Evolutionary conservation across 169 alveolate genomes (phyloP).

Genomic region (Plasmodium inui): DNA sequence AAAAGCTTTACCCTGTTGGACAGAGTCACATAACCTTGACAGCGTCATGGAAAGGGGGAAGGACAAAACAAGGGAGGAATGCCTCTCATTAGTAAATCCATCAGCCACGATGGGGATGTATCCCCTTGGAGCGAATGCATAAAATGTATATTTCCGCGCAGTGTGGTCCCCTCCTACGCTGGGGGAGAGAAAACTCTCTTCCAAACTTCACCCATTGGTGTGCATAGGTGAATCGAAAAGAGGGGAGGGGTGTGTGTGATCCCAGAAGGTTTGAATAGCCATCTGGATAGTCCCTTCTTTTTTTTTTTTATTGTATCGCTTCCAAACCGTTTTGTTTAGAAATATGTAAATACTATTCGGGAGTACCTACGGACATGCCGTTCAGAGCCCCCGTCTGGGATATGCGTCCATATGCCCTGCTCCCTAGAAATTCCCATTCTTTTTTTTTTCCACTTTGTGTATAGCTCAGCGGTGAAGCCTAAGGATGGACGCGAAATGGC

Average conservation of each 20-base stretch:
- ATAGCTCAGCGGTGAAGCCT: not conserved
- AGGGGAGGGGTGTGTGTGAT: not conserved
- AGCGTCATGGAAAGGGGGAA: not conserved
- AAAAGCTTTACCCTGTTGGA: not conserved
- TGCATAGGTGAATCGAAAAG: not conserved
- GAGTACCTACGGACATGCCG: not conserved
- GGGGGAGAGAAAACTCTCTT: not conserved
- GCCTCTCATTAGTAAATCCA: not conserved
- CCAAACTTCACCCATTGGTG: not conserved
- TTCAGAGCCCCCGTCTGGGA: not conserved
- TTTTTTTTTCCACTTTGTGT: not conserved
- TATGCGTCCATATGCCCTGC: not conserved
- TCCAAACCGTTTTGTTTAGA: not conserved
- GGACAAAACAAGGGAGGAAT: not conserved
- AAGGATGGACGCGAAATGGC: not conserved
- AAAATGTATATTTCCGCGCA: not conserved
- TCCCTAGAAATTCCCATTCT: not conserved
- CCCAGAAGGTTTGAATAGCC: not conserved
- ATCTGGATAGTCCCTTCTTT: not conserved
- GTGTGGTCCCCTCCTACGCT: not conserved
- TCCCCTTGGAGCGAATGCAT: not conserved
- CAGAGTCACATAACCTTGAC: not conserved
- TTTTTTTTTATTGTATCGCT: not conserved
- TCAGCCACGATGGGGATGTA: not conserved
- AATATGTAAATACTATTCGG: not conserved